Base-by-base conservation (phyloP, 768 basidiomycete genomes). In the Rhizopogon vinicolor region DNA sequence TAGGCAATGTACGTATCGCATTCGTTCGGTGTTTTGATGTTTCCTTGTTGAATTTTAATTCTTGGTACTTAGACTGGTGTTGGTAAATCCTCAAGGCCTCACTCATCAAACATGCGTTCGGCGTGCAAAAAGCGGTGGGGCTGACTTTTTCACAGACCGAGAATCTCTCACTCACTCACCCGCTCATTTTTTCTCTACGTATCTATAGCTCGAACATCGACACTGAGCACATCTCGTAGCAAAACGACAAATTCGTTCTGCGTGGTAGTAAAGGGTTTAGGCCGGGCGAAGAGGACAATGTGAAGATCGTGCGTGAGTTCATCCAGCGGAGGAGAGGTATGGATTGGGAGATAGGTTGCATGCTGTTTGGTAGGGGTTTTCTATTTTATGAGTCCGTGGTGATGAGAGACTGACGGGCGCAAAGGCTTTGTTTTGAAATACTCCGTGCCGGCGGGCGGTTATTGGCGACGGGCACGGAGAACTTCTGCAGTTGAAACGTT, bases 251-350 rank as follows among this genome's bases (percentile, higher is more conserved):
- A 10, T 53, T 61, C 45, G 45, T 61, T 35, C 51, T 61, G n/a
- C 60, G 61, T 14, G 55, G 61, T 37, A 62, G 56, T 29, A 28
- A 40, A 52, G 60, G 60, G 10, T 61, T 61, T 18, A 60, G 61
- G 49, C 56, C 60, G 10, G 60, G 60, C 12, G 53, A 51, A 7
- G 9, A 18, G 22, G 29, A 31, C 42, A 61, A 39, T 18, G 8
- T 61, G 25, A n/a, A 57, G 3, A 39, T 35, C 12, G 60, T 61
- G 16, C 28, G 14, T 12, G 29, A n/a, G 28, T 62, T 61, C 50
- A 61, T 62, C 28, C 19, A 58, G 3, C 22, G 51, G 12, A 41
- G 55, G 28, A 60, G 37, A 12, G 18, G 29, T 3, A 40, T 9
- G 41, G 5, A 13, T 39, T 52, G n/a, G 33, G 33, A 31, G 45